These are phyloP conservation scores for Fusarium pseudocircinatum DNA, from an alignment of 2,329 filamentous ascomycete genomes.

Conservation along the genomic window DNA sequence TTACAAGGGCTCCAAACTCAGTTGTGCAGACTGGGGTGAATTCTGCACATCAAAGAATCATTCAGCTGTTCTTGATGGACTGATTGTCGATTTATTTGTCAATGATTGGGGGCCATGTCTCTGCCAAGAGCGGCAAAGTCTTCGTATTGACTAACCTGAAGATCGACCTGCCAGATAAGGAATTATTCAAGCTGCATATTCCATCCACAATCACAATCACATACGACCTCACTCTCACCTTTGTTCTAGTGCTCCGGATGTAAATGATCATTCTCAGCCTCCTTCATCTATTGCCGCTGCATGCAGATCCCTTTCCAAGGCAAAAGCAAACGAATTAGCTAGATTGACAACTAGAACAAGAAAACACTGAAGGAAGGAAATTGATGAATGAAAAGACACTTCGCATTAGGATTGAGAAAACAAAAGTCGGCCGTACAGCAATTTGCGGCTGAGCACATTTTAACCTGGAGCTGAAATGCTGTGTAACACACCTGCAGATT, in stretches of 20 bases:
- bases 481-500: background rate
- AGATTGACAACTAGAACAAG: fast-evolving
- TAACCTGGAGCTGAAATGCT: background rate
- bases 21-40: background rate
- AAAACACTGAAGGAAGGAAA: fast-evolving
- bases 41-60: background rate
- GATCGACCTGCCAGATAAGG: background rate
- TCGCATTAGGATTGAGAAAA: fast-evolving
- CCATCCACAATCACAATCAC: background rate
- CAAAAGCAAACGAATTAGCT: no score
- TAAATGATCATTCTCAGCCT: fast-evolving
- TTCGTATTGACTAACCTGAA: background rate
- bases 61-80: background rate
- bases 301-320: no score
- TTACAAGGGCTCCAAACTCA: background rate
- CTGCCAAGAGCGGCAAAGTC: background rate
- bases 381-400: no score
- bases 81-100: background rate
- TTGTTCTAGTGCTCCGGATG: fast-evolving
- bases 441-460: background rate
- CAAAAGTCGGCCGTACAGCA: fast-evolving
- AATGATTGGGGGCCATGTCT: background rate
- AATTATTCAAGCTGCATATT: background rate
- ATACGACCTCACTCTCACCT: background rate
- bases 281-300: fast-evolving